These are phyloP conservation scores for Suhomyces ambrosiae DNA, from an alignment of 1,139 yeast species.

Conservation along the genomic window DNA sequence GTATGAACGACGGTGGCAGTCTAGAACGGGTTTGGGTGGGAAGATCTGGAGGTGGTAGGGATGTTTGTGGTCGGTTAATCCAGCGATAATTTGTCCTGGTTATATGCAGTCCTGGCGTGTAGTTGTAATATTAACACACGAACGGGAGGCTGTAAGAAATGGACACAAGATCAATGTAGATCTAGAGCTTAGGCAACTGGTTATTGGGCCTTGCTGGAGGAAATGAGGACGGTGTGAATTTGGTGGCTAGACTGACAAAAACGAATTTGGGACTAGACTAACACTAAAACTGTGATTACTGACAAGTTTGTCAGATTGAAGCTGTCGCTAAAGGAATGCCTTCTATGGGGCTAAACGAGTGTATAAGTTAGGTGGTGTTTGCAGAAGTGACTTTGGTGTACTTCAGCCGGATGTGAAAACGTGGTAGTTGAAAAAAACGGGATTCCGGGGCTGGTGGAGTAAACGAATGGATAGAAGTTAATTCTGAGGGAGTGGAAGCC, in stretches of 20 bases:
- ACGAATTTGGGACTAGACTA: too few species aligned
- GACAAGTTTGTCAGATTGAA: too few species aligned
- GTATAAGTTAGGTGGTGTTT: not conserved
- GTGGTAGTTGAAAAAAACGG: not conserved
- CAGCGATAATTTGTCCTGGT: conserved; percentile 6
- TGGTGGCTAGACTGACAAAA: too few species aligned
- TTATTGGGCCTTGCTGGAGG: too few species aligned
- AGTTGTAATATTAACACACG: conserved; percentile 13
- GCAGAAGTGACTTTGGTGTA: not conserved
- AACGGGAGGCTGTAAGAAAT: not conserved
- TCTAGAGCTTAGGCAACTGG: too few species aligned
- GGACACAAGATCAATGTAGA: too few species aligned
- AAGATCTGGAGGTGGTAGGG: not conserved
- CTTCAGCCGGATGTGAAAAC: not conserved
- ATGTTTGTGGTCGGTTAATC: conserved; percentile 4
- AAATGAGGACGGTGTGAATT: too few species aligned
- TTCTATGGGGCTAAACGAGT: not conserved
- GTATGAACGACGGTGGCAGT: not conserved
- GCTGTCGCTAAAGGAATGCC: too few species aligned
- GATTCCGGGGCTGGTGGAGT: conserved; percentile 2
- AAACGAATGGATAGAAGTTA: conserved; percentile 15
- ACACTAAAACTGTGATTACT: too few species aligned
- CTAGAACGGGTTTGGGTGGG: not conserved
- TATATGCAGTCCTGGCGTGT: conserved; percentile 14
- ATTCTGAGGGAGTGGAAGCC: conserved; percentile 10